phyloP scores from a whole-genome alignment of 1,284 basidiomycete species.

The Cryptococcus maquisensis region DNA sequence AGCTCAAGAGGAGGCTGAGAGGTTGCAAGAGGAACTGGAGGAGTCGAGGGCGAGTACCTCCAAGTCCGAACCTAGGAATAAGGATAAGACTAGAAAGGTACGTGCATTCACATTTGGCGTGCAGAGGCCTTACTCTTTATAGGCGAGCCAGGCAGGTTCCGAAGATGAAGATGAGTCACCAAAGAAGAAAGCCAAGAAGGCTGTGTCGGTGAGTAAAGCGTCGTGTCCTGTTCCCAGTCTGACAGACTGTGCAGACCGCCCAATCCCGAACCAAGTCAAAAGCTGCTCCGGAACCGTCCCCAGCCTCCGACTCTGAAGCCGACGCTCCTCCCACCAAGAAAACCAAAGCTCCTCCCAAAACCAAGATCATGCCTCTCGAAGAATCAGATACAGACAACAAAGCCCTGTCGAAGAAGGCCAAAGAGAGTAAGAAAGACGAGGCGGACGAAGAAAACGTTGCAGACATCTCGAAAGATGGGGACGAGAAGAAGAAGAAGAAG shows the following conservation, averaged over 20 bases:
- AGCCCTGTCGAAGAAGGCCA: background rate
- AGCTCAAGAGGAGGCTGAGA: constrained; percentile 23
- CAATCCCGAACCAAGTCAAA: constrained; percentile 1
- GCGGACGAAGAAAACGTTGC: background rate
- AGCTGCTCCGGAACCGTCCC: background rate
- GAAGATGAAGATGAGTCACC: constrained; percentile 20
- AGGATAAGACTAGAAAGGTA: constrained; percentile 18
- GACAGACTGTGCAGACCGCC: background rate
- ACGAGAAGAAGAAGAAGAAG: constrained; percentile 46
- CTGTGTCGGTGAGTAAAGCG: constrained; percentile 7
- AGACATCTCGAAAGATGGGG: background rate
- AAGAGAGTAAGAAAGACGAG: background rate
- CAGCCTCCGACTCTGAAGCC: background rate
- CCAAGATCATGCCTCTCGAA: constrained; percentile 8
- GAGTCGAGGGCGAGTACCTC: constrained; percentile 17
- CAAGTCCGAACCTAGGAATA: constrained; percentile 7
- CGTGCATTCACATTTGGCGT: background rate
- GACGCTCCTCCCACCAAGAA: constrained; percentile 5
- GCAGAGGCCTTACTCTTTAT: background rate
- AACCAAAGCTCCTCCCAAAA: constrained; percentile 2
- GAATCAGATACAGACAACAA: constrained; percentile 13
- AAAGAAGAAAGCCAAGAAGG: constrained; percentile 29
- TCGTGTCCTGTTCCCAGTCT: background rate
- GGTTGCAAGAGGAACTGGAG: constrained; percentile 31
- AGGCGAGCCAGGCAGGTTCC: constrained; percentile 25